These are phyloP conservation scores for Tilletia indica DNA, from an alignment of 1,284 basidiomycete species.

Conservation along the genomic window DNA sequence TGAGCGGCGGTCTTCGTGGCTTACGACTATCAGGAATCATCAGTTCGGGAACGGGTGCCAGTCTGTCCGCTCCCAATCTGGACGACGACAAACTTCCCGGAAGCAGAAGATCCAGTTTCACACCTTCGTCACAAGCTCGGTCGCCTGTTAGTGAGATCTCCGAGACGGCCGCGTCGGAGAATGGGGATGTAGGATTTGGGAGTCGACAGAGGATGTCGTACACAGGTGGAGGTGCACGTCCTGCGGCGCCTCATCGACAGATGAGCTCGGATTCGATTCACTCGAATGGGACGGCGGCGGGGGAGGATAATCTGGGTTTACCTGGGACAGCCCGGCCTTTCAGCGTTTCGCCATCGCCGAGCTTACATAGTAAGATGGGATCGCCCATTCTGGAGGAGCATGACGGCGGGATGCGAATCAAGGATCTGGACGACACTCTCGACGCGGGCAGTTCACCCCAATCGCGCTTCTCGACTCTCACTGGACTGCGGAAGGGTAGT, in stretches of 20 bases:
- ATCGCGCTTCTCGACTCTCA: constrained; percentile 8
- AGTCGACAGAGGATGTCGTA: neutral
- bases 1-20: constrained; percentile 7
- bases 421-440: neutral
- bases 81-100: neutral
- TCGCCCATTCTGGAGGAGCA: constrained; percentile 16
- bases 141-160: constrained; percentile 7
- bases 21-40: constrained; percentile 1
- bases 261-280: neutral
- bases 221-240: neutral
- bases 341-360: constrained; percentile 15
- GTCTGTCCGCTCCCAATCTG: neutral
- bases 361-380: constrained; percentile 8
- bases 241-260: neutral
- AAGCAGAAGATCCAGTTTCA: constrained; percentile 4
- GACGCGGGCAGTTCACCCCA: neutral
- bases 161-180: neutral
- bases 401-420: neutral
- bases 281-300: neutral
- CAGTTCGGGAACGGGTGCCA: neutral
- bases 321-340: neutral
- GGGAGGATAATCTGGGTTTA: neutral
- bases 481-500: neutral
- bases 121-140: neutral
- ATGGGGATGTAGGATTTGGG: neutral